Evolutionary conservation across 179 eudicot species (phyloP).

Genomic region (Silene vulgaris): DNA sequence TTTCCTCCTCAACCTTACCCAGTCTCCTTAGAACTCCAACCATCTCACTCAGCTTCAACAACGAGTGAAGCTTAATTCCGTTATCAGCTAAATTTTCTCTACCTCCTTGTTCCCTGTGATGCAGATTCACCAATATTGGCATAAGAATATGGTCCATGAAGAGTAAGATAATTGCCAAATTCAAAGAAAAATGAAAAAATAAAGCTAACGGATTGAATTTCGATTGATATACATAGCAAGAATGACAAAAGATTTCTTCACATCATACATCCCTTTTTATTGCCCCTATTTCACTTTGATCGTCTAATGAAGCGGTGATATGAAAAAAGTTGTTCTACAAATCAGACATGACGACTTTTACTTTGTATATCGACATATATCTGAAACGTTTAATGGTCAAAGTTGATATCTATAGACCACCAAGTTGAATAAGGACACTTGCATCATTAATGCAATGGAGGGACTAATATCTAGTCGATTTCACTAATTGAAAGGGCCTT

Average conservation of each 20-base stretch:
- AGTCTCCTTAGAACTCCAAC: constrained; percentile 70
- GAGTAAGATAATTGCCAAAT: not conserved
- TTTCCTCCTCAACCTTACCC: constrained; percentile 77
- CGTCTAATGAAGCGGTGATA: no score
- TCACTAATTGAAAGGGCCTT: not conserved
- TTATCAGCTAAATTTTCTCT: constrained; percentile 72
- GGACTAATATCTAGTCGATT: not conserved
- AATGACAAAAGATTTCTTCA: not conserved
- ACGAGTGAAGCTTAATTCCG: constrained; percentile 67
- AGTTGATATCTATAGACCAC: no score
- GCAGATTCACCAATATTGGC: constrained; percentile 1
- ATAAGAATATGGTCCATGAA: not conserved
- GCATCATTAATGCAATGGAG: not conserved
- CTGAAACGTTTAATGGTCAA: not conserved
- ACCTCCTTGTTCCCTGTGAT: constrained; percentile 76
- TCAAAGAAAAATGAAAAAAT: not conserved
- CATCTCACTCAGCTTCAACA: constrained; percentile 80
- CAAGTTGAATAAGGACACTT: no score
- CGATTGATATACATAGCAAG: not conserved
- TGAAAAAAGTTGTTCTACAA: no score
- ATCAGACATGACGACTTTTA: not conserved
- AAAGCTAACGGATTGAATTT: not conserved
- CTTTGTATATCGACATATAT: not conserved
- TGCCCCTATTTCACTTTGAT: no score
- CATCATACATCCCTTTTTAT: not conserved